Evolutionary conservation across 306 rosid species (phyloP).

Genomic region (Acacia crassicarpa): DNA sequence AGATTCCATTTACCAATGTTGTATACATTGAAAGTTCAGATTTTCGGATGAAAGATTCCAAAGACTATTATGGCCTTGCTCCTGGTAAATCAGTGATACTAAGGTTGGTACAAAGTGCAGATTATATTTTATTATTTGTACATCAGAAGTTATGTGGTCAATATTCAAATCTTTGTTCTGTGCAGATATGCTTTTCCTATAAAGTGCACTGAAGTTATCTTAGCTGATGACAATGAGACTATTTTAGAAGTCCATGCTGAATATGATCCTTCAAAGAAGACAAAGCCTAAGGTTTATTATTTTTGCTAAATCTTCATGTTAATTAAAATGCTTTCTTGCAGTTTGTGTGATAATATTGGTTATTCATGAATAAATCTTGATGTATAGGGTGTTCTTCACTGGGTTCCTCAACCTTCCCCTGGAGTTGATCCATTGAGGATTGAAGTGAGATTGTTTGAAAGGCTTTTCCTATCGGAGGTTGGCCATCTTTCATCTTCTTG

Average conservation of each 20-base stretch:
- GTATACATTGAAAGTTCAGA: slow-evolving; percentile 88
- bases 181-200: slow-evolving; percentile 93
- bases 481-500: slow-evolving; percentile 20
- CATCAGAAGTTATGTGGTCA: slow-evolving; percentile 7
- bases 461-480: slow-evolving; percentile 88
- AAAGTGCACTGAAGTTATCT: slow-evolving; percentile 84
- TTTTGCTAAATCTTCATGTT: slow-evolving; percentile 23
- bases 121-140: slow-evolving; percentile 17
- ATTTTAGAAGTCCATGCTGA: slow-evolving; percentile 85
- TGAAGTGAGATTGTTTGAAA: slow-evolving; percentile 89
- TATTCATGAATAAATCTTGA: slow-evolving; percentile 2
- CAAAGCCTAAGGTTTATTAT: slow-evolving; percentile 85
- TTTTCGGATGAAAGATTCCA: slow-evolving; percentile 89
- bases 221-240: slow-evolving; percentile 81
- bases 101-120: slow-evolving; percentile 49
- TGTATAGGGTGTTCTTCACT: slow-evolving; percentile 89
- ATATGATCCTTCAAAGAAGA: slow-evolving; percentile 87
- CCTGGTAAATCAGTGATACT: slow-evolving; percentile 93
- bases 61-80: slow-evolving; percentile 96
- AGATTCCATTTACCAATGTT: slow-evolving; percentile 84
- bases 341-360: slow-evolving; percentile 24
- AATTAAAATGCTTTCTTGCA: slow-evolving; percentile 5
- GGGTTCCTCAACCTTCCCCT: slow-evolving; percentile 85
- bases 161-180: slow-evolving; percentile 13
- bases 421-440: slow-evolving; percentile 82